Evolutionary conservation across 352 stramenopile species (phyloP), one percentile per base, ranked within the genome.

Genomic region (Pythium volutum): DNA sequence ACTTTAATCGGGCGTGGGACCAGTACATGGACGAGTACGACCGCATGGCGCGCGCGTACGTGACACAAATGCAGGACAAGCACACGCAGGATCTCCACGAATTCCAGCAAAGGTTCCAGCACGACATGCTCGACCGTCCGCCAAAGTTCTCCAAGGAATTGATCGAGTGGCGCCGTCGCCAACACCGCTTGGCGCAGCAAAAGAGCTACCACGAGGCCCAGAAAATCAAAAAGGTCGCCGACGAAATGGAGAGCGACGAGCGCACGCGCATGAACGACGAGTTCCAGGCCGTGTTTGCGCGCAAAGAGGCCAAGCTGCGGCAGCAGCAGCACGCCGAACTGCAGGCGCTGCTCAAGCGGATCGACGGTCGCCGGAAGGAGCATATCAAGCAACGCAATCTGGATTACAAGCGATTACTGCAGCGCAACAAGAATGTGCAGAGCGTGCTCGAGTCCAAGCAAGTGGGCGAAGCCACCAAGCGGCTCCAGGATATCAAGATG

Each of bases 1-100:
- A 98, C 61, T 98, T 98, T 67, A 98, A 98, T 59, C 69, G 75
- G 20, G 86, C 87, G 14, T 98, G 94, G 95, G 95, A 98, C 67
- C 84, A 96, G 69, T 98, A 98, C 71, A 85, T 98, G 70, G 80
- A 97, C 55, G 93, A 98, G 55, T 98, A 98, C 67, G 93, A 98
- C 75, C 77, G 80, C 52, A 98, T 98, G 89, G 91, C 93, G 14
- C 79, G 96, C 55, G 80, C 93, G 50, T 98, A 98, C 70, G 94
- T 98, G 22, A 84, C 96, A 70, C 89, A 98, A 68, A 97, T 98
- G 88, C 96, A 84, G 2, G 86, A 97, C 58, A 96, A 96, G 33
- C 95, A 98, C 70, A 71, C 73, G 4, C 34, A 69, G 14, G 88
- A 97, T 26, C 62, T 98, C 20, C 70, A 75, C 22, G 86, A 93